A percentile compares a stretch with the other conserved stretches of the same genome.
phyloP scores from a whole-genome alignment of 2,329 filamentous ascomycete species.

The Arthrobotrys iridis region DNA sequence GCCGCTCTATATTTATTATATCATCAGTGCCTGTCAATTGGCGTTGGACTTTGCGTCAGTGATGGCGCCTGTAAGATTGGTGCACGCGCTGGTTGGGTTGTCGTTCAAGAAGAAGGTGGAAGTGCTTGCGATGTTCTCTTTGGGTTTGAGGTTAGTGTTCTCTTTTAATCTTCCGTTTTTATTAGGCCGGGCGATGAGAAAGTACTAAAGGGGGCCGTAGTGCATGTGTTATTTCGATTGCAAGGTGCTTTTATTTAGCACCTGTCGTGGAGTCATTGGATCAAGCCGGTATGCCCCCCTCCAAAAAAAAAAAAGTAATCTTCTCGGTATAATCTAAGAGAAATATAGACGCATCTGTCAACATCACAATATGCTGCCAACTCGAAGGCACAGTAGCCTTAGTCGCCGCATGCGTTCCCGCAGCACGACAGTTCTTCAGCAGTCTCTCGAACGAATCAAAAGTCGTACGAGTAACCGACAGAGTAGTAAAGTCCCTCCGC shows the following conservation, averaged over 20 bases:
- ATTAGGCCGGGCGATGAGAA: neutral
- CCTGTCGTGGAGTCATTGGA: conserved; percentile 35
- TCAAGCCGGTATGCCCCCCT: conserved; percentile 15
- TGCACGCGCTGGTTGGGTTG: conserved; percentile 8
- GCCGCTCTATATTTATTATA: conserved; percentile 39
- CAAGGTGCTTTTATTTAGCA: conserved; percentile 29
- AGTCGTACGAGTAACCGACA: conserved; percentile 19
- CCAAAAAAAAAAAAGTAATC: neutral
- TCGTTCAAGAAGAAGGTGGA: conserved; percentile 33
- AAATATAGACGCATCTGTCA: conserved; percentile 30
- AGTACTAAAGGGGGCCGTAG: neutral
- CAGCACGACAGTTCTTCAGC: conserved; percentile 35
- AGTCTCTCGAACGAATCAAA: conserved; percentile 20
- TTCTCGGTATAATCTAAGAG: neutral
- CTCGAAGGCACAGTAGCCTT: conserved; percentile 37
- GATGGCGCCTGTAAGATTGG: conserved; percentile 21
- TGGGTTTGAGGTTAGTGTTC: conserved; percentile 32
- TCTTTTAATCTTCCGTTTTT: neutral
- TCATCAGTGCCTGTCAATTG: conserved; percentile 40
- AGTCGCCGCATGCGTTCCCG: conserved; percentile 38
- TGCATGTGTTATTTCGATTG: conserved; percentile 32
- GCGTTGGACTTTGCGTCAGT: conserved; percentile 44
- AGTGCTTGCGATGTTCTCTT: conserved; percentile 41
- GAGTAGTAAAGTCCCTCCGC: conserved; percentile 43
- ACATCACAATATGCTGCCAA: conserved; percentile 44